Evolutionary conservation across 768 basidiomycete genomes (phyloP), one percentile per base, ranked within the genome.

Genomic region (Lactarius deliciosus): DNA sequence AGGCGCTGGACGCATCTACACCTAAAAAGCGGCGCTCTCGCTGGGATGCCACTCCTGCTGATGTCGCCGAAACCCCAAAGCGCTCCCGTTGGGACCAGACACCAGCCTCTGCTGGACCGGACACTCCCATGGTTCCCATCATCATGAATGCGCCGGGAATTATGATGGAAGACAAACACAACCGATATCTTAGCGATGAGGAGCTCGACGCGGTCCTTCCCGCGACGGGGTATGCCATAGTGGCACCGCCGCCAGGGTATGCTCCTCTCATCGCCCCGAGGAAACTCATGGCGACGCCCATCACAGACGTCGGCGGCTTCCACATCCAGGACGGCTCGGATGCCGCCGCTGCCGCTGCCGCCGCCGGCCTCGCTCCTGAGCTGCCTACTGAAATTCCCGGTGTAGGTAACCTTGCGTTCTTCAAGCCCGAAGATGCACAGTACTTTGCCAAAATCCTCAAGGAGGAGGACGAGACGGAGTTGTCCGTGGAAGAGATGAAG

Each of bases 41-140:
- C 58, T 98, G 96, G 96, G 96, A 98, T 76, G 94, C 94, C 61
- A 86, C 94, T 0, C 94, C 96, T 13, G 85, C 89, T 5, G 93
- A 94, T 64, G 83, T 80, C 63, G 75, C 80, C 47, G 88, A 92
- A 70, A 86, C 90, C 20, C 91, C 92, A 34, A 96, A 95, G 75
- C 89, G 90, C 59, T 98, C 96, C 34, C 86, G 96, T 60, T 99
- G 96, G 97, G 97, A 99, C 76, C 94, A 97, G 78, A 92, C 94
- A 20, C 95, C 97, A 7, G 82, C 84, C 60, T 80, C 86, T 5
- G 77, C 84, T 7, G 74, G 77, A 20, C 74, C 76, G 16, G 90
- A 92, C 59, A 81, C 77, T 0, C 89, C 89, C 2, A 89, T 90
- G 83, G 82, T 84, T 1, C 88, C 86, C 50, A 93, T 93, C 58